Base-by-base conservation (phyloP, 306 rosid species). In the Vicia villosa region DNA sequence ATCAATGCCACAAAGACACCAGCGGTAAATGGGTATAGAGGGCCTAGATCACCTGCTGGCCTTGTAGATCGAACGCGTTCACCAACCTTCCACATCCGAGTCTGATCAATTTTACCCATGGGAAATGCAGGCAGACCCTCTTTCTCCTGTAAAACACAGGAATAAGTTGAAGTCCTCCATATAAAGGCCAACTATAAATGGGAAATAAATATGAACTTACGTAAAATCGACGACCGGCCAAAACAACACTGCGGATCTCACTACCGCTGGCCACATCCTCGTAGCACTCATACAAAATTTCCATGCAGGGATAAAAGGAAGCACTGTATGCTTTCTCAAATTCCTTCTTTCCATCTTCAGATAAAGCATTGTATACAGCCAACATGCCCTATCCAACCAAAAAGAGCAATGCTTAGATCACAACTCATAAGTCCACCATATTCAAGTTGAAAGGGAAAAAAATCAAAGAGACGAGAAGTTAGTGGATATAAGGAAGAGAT, bases 21-120 rank as follows among this genome's bases (percentile, higher is more conserved):
- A 54, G 99, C 96, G 20, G 99, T 95, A 79, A 95, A 95, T 12
- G 99, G 96, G 77, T 86, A 43, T n/a, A 91, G 50, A 5, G 99
- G 97, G 26, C 99, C 97, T 3, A 95, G 88, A 74, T 95, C 99
- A 72, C 97, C 95, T 3, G 85, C 91, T 8, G 97, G 91, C 30
- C 97, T 87, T 50, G 81, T 45, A 8, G 91, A 73, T 13, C 99
- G 87, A 65, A 91, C 99, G 3, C 85, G 86, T 65, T 91, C 95
- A 66, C 99, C 99, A 2, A 94, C 99, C 63, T 94, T 94, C 99
- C 99, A 94, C 99, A 91, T 94, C 59, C 89, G 91, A 43, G 99
- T 94, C 79, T 94, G 97, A 73, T 94, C 97, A 82, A 95, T 95
- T 51, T 95, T 91, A 21, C 99, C 99, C 97, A 95, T 95, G 30